Base-by-base conservation (phyloP, 345 rosid species). In the Eucalyptus decipiens region DNA sequence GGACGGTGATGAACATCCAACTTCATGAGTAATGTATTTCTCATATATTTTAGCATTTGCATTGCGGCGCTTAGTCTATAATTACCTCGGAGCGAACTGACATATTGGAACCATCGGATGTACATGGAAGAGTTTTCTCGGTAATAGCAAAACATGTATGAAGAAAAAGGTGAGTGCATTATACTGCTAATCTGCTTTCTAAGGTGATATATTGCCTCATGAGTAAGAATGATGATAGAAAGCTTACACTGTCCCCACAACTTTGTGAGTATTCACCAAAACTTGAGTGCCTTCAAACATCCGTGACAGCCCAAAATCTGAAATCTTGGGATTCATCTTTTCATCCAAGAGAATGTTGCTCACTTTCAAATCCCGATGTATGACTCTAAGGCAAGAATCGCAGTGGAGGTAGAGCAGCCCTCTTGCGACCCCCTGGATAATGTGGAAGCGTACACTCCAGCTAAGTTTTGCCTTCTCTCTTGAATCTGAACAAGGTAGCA, bases 311-410 rank as follows among this genome's bases (percentile, higher is more conserved):
- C 65, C 65, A 58, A 58, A 58, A 58, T 58, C 30, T 10, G 65
- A 58, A 58, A 58, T 58, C 65, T 58, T 58, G 65, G 65, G 65
- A 58, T 58, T 58, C 65, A 58, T 58, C 30, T 24, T 58, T 58
- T 58, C 65, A 58, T 58, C 65, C n/a, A 58, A 23, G 30, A 56
- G 62, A 23, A 56, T 9, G 30, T 56, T 56, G 62, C 62, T 56
- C 14, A 56, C 62, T 56, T 56, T 56, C 62, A 56, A 56, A 56
- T 56, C 62, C 10, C 62, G 62, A 56, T 24, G 62, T 56, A 93
- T 92, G 3, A 95, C 91, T 86, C 92, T 72, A 34, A 86, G 90
- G 17, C 94, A 90, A 45, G 96, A 94, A 89, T 94, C 96, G 62
- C 91, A 93, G 30, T 93, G 94, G 42, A 93, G 93, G 50, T 92